Evolutionary conservation across 768 basidiomycete species (phyloP).

Genomic region (Serendipita indica): DNA sequence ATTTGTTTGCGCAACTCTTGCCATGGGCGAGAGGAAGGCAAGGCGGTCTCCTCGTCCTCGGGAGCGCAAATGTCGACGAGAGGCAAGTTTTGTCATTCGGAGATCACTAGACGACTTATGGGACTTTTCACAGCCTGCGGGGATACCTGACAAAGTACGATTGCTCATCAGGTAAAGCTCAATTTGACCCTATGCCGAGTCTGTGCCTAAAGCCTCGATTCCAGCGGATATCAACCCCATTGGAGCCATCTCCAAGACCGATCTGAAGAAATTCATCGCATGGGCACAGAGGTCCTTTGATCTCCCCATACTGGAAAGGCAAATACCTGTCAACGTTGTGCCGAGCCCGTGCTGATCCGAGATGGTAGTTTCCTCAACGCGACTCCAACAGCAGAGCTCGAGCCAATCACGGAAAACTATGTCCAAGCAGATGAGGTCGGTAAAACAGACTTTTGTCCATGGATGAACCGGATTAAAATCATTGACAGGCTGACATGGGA

Average conservation of each 20-base stretch:
- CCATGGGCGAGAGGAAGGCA: conserved; percentile 76
- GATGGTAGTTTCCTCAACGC: conserved; percentile 69
- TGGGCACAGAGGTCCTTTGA: conserved; percentile 68
- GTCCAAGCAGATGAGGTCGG: conserved; percentile 88
- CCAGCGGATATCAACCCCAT: conserved; percentile 96
- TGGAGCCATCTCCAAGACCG: conserved; percentile 94
- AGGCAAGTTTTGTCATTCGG: conserved; percentile 37
- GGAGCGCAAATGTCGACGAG: conserved; percentile 97
- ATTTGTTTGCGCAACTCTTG: conserved; percentile 87
- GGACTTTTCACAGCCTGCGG: conserved; percentile 43
- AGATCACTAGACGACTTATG: background rate
- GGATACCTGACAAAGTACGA: conserved; percentile 98
- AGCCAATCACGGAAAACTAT: conserved; percentile 87
- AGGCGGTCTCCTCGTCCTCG: conserved; percentile 87
- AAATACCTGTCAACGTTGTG: conserved; percentile 13
- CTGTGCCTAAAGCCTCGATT: background rate
- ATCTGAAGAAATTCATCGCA: conserved; percentile 88
- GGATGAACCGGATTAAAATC: background rate
- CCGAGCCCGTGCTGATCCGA: background rate
- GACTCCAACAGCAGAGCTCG: conserved; percentile 88
- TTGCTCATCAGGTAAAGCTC: conserved; percentile 58
- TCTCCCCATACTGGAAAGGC: conserved; percentile 72
- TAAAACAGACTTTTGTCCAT: background rate
- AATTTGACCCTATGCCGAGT: background rate
- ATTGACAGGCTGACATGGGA: conserved; percentile 79